Percentiles rank a stretch among this genome's conserved stretches.
phyloP scores from a whole-genome alignment of 495 filamentous ascomycete genomes.

The Paragyromitra xinjiangensis region DNA sequence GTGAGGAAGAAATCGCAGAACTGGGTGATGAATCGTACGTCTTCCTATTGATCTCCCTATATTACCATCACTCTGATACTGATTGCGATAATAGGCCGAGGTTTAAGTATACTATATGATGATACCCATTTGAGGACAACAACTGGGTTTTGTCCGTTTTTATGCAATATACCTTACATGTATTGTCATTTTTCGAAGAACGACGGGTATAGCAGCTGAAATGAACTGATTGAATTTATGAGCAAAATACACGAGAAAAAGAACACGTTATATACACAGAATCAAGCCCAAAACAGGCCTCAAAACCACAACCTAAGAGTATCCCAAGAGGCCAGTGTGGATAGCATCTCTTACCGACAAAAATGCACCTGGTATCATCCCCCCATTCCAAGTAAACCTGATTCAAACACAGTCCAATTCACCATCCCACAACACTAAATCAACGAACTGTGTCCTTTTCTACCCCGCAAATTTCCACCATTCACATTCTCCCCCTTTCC shows the following conservation, averaged over 20 bases:
- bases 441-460: not conserved
- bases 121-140: not conserved
- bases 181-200: not conserved
- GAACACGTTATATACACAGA: not conserved
- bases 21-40: slow-evolving; percentile 69
- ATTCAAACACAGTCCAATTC: not conserved
- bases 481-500: not conserved
- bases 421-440: not conserved
- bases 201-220: not conserved
- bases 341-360: not conserved
- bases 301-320: not conserved
- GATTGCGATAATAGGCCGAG: slow-evolving; percentile 36
- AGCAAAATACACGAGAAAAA: not conserved
- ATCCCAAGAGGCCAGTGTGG: not conserved
- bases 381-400: not conserved
- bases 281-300: not conserved
- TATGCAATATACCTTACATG: slow-evolving; percentile 14
- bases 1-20: slow-evolving; percentile 72
- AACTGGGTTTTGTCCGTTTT: not conserved
- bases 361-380: not conserved
- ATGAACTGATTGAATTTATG: not conserved
- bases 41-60: too few relatives aligned
- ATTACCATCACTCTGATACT: not conserved
- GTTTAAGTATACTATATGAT: slow-evolving; percentile 48
- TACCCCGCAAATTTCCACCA: not conserved